Base-by-base conservation (phyloP, 2,329 filamentous ascomycete species). In the Hymenoscyphus infarciens region DNA sequence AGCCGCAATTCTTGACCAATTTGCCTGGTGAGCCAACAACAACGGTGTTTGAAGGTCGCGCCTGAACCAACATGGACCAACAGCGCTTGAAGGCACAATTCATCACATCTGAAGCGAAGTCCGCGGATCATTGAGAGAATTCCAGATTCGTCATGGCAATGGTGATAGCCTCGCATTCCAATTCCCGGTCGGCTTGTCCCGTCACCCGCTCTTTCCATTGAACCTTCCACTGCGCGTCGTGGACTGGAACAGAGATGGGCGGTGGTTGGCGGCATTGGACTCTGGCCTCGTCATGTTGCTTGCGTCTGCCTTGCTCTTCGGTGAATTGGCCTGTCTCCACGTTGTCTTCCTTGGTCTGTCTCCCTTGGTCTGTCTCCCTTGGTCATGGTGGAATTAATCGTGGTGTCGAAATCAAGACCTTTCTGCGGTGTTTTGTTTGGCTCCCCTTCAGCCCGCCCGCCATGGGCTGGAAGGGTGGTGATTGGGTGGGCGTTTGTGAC, bases 401-500 rank as follows among this genome's bases (percentile, higher is more conserved):
- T 49, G n/a, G 42, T 49, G n/a, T 49, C 42, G 45, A 52, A 22
- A 52, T 49, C 42, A 45, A 22, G 45, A 52, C 45, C 45, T 22
- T 22, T 52, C 22, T 52, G 45, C 58, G 27, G 29, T 56, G 27
- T 54, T 42, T 55, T 39, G n/a, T 56, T 63, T n/a, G n/a, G n/a
- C n/a, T n/a, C 57, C 54, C 54, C 58, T 55, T 42, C 25, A 56
- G 33, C 33, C 27, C 31, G 61, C 45, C n/a, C 42, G 60, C 29
- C 42, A 57, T 45, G n/a, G n/a, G 57, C 35, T 52, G 57, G 31
- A n/a, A 15, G 45, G 13, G 38, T 33, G 15, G 16, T 57, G 38
- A 64, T 64, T 61, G 62, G 62, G 27, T 57, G 59, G 56, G 2
- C 57, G 62, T 61, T 61, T 58, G 35, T 60, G 60, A 56, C 27